Evolutionary conservation across 495 filamentous ascomycete genomes (phyloP), one percentile per base, ranked within the genome.

Genomic region (Hypoxylon fuscum): DNA sequence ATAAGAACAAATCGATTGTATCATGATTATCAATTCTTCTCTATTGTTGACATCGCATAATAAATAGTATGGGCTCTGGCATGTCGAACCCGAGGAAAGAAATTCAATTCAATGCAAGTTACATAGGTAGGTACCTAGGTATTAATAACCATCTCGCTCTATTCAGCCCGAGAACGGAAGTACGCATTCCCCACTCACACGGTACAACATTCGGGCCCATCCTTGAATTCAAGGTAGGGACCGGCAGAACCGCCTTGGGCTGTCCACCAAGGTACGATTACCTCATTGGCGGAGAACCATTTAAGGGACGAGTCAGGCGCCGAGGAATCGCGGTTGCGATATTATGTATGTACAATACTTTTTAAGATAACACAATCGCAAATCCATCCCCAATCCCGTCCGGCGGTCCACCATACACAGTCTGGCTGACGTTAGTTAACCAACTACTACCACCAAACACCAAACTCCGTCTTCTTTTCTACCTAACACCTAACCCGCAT

Each of bases 261-360:
- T 53, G n/a, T 34, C 50, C 37, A 29, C 32, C 38, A 49, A 49
- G 31, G 44, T 55, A 14, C 29, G 40, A 62, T 66, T 58, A 62
- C 57, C 52, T 58, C 63, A 62, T 59, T 64, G 38, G 59, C 34
- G 44, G 53, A 21, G 32, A 53, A 44, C 64, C 52, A 38, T 62
- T 57, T 59, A 59, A 55, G 55, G 64, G 17, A 51, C 64, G 59
- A 68, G 64, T 68, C 64, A 68, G 59, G 59, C 40, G 63, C 52
- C 57, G 58, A 66, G 57, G 41, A 62, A 42, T 57, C 52, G 43
- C 48, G 20, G 59, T 55, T 63, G 55, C 52, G 40, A 48, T 53
- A 56, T 32, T 21, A n/a, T n/a, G n/a, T n/a, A n/a, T n/a, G n/a
- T n/a, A n/a, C n/a, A n/a, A n/a, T n/a, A n/a, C n/a, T n/a, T n/a